Conservation (phyloP, 805 yeast genomes). For the Candida vartiovaarae region DNA sequence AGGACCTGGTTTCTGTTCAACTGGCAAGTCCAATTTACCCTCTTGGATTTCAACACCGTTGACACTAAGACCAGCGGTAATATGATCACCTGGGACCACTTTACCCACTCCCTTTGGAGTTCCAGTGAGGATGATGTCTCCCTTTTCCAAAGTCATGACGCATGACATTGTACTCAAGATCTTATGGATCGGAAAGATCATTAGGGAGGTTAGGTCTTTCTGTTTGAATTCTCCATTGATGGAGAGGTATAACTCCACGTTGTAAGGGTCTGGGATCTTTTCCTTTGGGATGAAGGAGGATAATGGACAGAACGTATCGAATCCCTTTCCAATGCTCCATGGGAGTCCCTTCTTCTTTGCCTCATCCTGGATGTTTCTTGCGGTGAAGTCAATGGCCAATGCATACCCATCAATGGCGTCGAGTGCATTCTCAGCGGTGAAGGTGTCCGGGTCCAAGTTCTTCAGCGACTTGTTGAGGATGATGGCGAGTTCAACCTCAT, state of each 20-base stretch:
- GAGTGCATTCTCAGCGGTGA: conserved; percentile 60
- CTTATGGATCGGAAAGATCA: conserved; percentile 83
- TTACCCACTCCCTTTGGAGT: conserved; percentile 98
- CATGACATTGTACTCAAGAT: conserved; percentile 74
- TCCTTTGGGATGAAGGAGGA: conserved; percentile 63
- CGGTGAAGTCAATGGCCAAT: conserved; percentile 89
- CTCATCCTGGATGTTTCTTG: conserved; percentile 90
- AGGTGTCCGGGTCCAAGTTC: conserved; percentile 48
- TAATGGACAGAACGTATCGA: conserved; percentile 92
- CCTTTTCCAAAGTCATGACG: conserved; percentile 87
- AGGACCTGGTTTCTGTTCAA: conserved; percentile 48
- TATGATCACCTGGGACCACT: conserved; percentile 68
- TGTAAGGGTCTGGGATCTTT: conserved; percentile 64
- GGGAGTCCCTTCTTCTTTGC: conserved; percentile 93
- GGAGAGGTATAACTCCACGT: conserved; percentile 52
- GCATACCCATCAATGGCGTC: conserved; percentile 83
- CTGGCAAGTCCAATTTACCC: conserved; percentile 27
- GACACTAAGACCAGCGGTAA: conserved; percentile 54
- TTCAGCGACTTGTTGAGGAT: conserved; percentile 57
- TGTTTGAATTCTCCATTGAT: conserved; percentile 71
- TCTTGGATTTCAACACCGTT: conserved; percentile 51
- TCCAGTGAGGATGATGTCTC: conserved; percentile 90
- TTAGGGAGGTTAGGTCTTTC: conserved; percentile 66
- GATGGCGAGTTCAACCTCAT: conserved; percentile 89
- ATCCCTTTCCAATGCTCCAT: conserved; percentile 95